Evolutionary conservation across 345 rosid species (phyloP), one percentile per base, ranked within the genome.

Genomic region (Jatropha curcas): DNA sequence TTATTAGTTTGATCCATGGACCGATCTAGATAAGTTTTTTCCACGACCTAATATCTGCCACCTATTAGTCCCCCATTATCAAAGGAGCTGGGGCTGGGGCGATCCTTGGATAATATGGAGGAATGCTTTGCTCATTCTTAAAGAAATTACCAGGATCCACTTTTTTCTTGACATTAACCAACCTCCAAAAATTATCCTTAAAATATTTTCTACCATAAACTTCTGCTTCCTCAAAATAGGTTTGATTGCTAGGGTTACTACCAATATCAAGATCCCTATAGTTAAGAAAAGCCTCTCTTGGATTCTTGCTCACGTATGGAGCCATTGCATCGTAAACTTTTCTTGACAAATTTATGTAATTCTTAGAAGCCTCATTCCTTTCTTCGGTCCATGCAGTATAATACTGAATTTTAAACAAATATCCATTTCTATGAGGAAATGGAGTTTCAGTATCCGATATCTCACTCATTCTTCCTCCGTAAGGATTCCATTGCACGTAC

Each of bases 211-310:
- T 33, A 11, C 96, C 94, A 83, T 88, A 90, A 27, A 4, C 72
- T 68, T 30, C 63, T 10, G 79, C 92, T 56, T 87, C 43, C 17
- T 25, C 27, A 52, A 74, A 87, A 69, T 79, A 82, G 1, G 83
- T 67, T 9, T 71, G 70, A 1, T 53, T 60, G 34, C 74, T 73
- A 19, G 33, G 74, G 71, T 86, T 86, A 20, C 65, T 60, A 0
- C 96, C 98, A 39, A 89, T 10, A 67, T 90, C 97, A 17, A 88
- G 80, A 78, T 90, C 96, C 61, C 87, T 76, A 58, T 87, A 90
- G 30, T 89, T 89, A 22, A 85, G 53, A 48, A 86, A 92, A 2
- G 94, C 84, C 3, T 33, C 67, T 56, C 96, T 83, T 0, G 94
- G 91, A 24, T 75, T 72, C 28, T 68, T 66, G 3, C 90, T 82